Evolutionary conservation across 257 asterid genomes (phyloP).

Genomic region (Coffea canephora): DNA sequence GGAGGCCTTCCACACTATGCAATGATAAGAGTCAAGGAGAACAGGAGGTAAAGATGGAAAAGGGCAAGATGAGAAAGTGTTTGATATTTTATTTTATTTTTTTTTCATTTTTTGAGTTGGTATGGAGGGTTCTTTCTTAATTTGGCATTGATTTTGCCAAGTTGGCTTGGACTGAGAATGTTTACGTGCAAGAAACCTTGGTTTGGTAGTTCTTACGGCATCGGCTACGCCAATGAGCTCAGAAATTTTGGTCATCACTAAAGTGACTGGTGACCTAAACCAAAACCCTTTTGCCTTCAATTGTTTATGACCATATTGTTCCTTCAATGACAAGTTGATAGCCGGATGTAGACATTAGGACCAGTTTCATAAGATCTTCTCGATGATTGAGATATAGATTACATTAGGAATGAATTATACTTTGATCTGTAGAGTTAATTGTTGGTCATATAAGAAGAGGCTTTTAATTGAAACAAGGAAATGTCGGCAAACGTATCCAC

Average conservation of each 20-base stretch:
- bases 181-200: not conserved
- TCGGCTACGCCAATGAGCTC: too few relatives aligned
- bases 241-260: not conserved
- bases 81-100: too few relatives aligned
- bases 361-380: too few relatives aligned
- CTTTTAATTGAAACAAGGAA: not conserved
- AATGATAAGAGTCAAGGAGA: not conserved
- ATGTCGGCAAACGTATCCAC: not conserved
- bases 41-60: not conserved
- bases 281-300: not conserved
- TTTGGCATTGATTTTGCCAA: not conserved
- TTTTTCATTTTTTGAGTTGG: not conserved
- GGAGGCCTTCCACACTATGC: slow-evolving; percentile 15
- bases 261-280: not conserved
- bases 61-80: not conserved
- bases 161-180: not conserved
- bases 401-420: not conserved
- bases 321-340: not conserved
- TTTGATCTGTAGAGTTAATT: not conserved
- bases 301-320: not conserved
- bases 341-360: not conserved
- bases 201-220: not conserved
- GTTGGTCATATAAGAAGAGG: not conserved
- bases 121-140: not conserved
- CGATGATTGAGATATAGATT: too few relatives aligned